Percentiles rank a stretch among this genome's conserved stretches.
phyloP scores from a whole-genome alignment of 768 basidiomycete genomes.

The Hortiboletus campestris region DNA sequence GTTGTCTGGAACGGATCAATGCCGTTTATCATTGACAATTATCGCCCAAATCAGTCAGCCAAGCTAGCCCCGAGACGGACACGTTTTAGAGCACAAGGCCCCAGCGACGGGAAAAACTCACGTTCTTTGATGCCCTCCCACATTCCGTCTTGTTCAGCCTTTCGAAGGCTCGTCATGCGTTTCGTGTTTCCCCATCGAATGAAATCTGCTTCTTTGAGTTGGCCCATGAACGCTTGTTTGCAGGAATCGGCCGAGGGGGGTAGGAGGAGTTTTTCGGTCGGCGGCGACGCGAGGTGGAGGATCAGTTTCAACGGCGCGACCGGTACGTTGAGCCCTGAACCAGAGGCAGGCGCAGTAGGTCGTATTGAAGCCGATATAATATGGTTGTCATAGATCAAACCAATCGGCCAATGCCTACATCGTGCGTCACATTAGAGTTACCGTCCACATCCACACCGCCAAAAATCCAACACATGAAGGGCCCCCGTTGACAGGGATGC shows the following conservation, averaged over 20 bases:
- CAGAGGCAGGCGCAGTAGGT: slow-evolving; percentile 34
- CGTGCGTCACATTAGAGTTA: slow-evolving; percentile 8
- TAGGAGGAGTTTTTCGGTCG: slow-evolving; percentile 80
- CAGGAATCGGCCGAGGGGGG: slow-evolving; percentile 81
- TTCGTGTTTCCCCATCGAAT: slow-evolving; percentile 96
- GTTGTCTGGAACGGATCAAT: slow-evolving; percentile 60
- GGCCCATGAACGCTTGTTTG: slow-evolving; percentile 93
- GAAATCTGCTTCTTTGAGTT: slow-evolving; percentile 96
- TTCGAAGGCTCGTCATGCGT: slow-evolving; percentile 85
- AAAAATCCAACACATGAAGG: not conserved
- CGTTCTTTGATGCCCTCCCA: slow-evolving; percentile 97
- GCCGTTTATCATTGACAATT: slow-evolving; percentile 9
- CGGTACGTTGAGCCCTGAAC: slow-evolving; percentile 40
- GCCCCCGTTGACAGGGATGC: not conserved
- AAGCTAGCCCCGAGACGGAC: slow-evolving; percentile 14
- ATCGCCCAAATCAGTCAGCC: slow-evolving; percentile 22
- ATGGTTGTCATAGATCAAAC: slow-evolving; percentile 88
- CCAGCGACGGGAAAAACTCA: slow-evolving; percentile 42
- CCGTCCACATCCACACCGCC: not conserved
- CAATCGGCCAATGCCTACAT: slow-evolving; percentile 95
- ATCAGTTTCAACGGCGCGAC: slow-evolving; percentile 68
- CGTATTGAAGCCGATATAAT: slow-evolving; percentile 61
- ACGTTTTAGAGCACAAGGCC: slow-evolving; percentile 21
- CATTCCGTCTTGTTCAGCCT: slow-evolving; percentile 90
- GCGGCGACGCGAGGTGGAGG: slow-evolving; percentile 85